Evolutionary conservation across 305 asterid species (phyloP), one percentile per base, ranked within the genome.

Genomic region (Coffea humblotiana): DNA sequence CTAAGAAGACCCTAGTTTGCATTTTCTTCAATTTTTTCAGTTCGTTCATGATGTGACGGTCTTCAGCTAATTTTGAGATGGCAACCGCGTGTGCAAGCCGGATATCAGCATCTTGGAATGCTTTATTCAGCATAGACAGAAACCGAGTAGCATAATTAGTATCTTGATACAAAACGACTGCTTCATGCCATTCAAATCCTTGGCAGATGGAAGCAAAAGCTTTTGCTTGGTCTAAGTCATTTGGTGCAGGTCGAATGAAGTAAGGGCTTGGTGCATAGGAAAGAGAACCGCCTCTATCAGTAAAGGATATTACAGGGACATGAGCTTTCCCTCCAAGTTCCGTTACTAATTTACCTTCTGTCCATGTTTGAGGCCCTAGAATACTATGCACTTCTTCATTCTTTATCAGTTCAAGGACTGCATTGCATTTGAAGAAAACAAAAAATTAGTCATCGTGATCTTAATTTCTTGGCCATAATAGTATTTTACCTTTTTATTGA

Each of bases 1-100:
- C 97, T 51, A 92, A 1, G 72, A 91, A 87, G 8, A 88, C 89
- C 83, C 91, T 87, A n/a, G 89, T 84, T 45, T 89, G 89, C 86
- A 78, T 86, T 3, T 67, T 75, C 27, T 8, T 43, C 67, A 90
- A 58, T 75, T 37, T 88, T 2, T 47, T 15, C 35, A 91, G 76
- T 51, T 89, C 87, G 66, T 80, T 77, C 79, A 3, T 23, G 51
- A 92, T 82, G 11, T 79, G 66, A 43, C 6, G 16, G 32, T 87
- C 87, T 2, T 82, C 81, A 13, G 87, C 81, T 61, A 86, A 78
- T 56, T 74, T 25, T 0, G 91, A 77, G 68, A 92, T 79, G 2
- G 89, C 70, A 79, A 83, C 82, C 84, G 56, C 69, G 63, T 83
- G 80, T 3, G 88, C 86, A 18, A 85, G 18, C 75, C 81, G 60